A percentile compares a stretch with the other conserved stretches of the same genome.
These are phyloP conservation scores for Claviceps arundinis DNA, from an alignment of 2,329 filamentous ascomycete species.

Conservation along the genomic window DNA sequence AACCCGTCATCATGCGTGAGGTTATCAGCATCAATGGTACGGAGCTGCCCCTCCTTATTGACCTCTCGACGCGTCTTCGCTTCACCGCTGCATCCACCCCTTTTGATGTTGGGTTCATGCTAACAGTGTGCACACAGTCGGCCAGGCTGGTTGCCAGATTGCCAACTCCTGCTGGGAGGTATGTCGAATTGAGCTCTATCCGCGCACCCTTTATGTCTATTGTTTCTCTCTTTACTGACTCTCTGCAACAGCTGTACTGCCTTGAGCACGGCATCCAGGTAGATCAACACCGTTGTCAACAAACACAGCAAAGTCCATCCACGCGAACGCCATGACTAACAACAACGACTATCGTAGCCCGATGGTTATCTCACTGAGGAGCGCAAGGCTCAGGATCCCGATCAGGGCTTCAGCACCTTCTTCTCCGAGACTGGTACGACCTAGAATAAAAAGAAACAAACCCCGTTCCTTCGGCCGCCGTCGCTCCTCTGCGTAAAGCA, in stretches of 20 bases:
- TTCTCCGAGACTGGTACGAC: conserved; percentile 94
- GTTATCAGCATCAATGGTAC: conserved; percentile 98
- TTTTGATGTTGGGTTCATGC: conserved; percentile 17
- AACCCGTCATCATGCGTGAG: conserved; percentile 75
- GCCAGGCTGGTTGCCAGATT: conserved; percentile 99
- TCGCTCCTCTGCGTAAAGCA: background rate
- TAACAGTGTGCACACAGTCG: conserved; percentile 59
- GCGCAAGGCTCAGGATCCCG: conserved; percentile 83
- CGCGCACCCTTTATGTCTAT: background rate
- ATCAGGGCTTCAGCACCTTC: conserved; percentile 99
- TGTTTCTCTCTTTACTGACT: conserved; percentile 12
- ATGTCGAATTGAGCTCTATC: conserved; percentile 28
- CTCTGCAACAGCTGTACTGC: conserved; percentile 76
- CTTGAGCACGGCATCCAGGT: conserved; percentile 99
- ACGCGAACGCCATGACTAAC: conserved; percentile 4
- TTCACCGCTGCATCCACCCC: conserved; percentile 3
- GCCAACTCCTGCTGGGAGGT: conserved; percentile 99
- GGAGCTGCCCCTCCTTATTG: conserved; percentile 23
- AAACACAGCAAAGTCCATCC: background rate
- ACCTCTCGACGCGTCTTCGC: conserved; percentile 10
- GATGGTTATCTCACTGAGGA: conserved; percentile 98
- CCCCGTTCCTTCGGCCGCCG: background rate
- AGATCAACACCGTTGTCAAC: conserved; percentile 23
- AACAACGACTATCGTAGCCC: conserved; percentile 43
- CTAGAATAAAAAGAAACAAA: background rate